Evolutionary conservation across 805 yeast species (phyloP).

Genomic region (Sporopachydermia quercuum): DNA sequence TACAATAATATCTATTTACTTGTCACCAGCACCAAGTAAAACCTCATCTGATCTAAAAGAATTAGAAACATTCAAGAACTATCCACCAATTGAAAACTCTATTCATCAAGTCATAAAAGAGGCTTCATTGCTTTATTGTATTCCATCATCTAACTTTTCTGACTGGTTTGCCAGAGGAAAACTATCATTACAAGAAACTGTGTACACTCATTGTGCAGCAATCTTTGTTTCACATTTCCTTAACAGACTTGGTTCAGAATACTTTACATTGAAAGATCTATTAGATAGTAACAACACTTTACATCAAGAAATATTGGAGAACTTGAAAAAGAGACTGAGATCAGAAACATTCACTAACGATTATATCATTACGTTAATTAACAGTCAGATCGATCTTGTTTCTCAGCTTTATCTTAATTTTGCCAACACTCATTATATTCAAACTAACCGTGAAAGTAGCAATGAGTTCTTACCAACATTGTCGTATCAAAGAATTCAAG

Average conservation of each 20-base stretch:
- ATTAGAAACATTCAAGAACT: conserved; percentile 13
- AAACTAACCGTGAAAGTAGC: conserved; percentile 24
- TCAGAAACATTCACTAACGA: conserved; percentile 86
- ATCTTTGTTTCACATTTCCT: conserved; percentile 89
- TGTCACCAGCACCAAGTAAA: conserved; percentile 42
- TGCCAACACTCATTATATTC: conserved; percentile 79
- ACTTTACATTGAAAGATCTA: conserved; percentile 48
- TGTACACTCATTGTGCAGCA: conserved; percentile 87
- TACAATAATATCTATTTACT: conserved; percentile 75
- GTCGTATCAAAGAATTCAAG: conserved; percentile 72
- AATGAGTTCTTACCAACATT: conserved; percentile 36
- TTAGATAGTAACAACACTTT: conserved; percentile 49
- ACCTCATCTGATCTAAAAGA: conserved; percentile 19
- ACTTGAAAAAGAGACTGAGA: conserved; percentile 77
- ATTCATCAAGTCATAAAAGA: conserved; percentile 86
- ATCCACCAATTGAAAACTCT: conserved; percentile 50
- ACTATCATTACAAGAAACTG: conserved; percentile 84
- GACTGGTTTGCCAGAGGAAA: conserved; percentile 56
- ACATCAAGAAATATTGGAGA: conserved; percentile 61
- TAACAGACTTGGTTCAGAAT: conserved; percentile 88
- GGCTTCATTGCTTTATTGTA: conserved; percentile 80
- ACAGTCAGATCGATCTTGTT: conserved; percentile 53
- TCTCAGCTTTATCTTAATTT: conserved; percentile 79
- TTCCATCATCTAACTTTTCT: conserved; percentile 77
- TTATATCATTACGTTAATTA: conserved; percentile 65